Conservation (phyloP, 2,329 filamentous ascomycete species). For the Venturia oleaginea region DNA sequence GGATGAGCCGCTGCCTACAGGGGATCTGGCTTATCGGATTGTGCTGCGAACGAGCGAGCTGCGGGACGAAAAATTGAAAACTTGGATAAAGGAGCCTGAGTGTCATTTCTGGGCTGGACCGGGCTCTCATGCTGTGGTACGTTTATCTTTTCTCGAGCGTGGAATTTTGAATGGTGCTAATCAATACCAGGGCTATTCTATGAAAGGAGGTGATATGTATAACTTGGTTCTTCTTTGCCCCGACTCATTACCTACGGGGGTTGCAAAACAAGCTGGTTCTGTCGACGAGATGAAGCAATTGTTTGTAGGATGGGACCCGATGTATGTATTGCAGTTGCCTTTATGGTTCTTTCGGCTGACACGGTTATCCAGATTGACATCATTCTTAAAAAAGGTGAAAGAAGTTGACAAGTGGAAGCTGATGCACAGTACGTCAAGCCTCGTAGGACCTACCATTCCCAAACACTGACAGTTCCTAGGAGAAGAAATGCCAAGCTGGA, state of each 20-base stretch:
- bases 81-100: slow-evolving; percentile 39
- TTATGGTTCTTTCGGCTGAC: slow-evolving; percentile 12
- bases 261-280: slow-evolving; percentile 39
- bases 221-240: slow-evolving; percentile 45
- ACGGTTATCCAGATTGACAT: slow-evolving; percentile 23
- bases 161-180: background rate
- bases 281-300: slow-evolving; percentile 46
- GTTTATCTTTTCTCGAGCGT: background rate
- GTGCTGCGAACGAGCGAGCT: slow-evolving; percentile 37
- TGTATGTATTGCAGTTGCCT: slow-evolving; percentile 29
- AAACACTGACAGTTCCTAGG: slow-evolving; percentile 21
- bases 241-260: slow-evolving; percentile 38
- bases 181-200: slow-evolving; percentile 34
- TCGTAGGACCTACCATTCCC: background rate
- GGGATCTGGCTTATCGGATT: slow-evolving; percentile 42
- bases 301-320: slow-evolving; percentile 50
- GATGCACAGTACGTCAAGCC: slow-evolving; percentile 37
- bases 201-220: slow-evolving; percentile 39
- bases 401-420: slow-evolving; percentile 61
- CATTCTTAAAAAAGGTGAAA: slow-evolving; percentile 43
- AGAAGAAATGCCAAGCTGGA: slow-evolving; percentile 46
- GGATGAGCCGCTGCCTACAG: slow-evolving; percentile 41
- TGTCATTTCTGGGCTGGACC: slow-evolving; percentile 58
- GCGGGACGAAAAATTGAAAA: slow-evolving; percentile 36
- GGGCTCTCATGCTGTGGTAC: slow-evolving; percentile 48